Evolutionary conservation across 805 yeast genomes (phyloP).

Genomic region (Saccharomycopsis javanensis): DNA sequence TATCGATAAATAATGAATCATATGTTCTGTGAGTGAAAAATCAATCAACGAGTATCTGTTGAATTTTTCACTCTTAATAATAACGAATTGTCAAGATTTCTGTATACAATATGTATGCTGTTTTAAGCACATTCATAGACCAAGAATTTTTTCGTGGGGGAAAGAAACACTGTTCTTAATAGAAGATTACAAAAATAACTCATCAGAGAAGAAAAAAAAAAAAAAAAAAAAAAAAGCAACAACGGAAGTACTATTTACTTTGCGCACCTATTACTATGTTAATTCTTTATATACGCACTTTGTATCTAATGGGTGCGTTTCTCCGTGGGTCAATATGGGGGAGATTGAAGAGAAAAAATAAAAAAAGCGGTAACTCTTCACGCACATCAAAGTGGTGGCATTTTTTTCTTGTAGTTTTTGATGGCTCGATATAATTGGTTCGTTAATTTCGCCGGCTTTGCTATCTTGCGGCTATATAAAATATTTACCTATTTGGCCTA

Average conservation of each 20-base stretch:
- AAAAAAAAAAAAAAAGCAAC: neutral
- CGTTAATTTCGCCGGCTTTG: neutral
- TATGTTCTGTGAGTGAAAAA: neutral
- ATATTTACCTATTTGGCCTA: too few species aligned
- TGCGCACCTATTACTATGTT: neutral
- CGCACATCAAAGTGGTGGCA: neutral
- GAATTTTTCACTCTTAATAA: neutral
- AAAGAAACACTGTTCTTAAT: too few species aligned
- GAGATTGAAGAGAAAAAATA: neutral
- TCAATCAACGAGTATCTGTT: neutral
- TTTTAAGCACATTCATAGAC: neutral
- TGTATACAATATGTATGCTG: neutral
- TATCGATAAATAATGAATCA: neutral
- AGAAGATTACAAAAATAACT: neutral
- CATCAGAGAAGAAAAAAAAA: neutral
- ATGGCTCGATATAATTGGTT: too few species aligned
- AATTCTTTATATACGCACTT: neutral
- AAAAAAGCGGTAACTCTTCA: neutral
- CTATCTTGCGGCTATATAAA: neutral
- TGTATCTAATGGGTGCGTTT: neutral
- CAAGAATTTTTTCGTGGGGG: neutral
- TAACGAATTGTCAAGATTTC: neutral
- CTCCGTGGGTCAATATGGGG: neutral
- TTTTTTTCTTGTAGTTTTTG: too few species aligned
- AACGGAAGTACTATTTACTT: too few species aligned